Conservation (phyloP, 164 flowering plant species). For the Stephania yunnanensis region DNA sequence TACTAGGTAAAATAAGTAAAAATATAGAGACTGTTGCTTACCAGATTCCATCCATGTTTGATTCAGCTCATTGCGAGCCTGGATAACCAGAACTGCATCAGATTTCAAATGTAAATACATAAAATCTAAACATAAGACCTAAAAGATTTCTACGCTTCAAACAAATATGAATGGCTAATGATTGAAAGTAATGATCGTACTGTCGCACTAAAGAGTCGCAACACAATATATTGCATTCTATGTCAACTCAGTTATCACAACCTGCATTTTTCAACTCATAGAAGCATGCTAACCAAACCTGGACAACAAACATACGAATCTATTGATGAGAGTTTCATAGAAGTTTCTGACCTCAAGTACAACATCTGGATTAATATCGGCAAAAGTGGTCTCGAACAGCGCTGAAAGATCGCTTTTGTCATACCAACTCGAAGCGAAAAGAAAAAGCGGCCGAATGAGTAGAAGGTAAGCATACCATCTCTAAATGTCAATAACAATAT, state of each 20-base stretch:
- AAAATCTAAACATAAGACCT: conserved; percentile 4
- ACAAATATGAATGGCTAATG: too few species aligned
- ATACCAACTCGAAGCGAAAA: conserved; percentile 56
- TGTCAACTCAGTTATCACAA: too few species aligned
- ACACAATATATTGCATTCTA: too few species aligned
- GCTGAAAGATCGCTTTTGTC: conserved; percentile 98
- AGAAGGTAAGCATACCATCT: background rate
- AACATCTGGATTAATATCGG: conserved; percentile 96
- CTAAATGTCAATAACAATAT: background rate
- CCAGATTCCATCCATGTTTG: too few species aligned
- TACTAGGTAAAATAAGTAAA: background rate
- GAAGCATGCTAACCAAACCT: too few species aligned
- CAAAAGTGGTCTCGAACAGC: conserved; percentile 92
- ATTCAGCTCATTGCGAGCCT: conserved; percentile 99
- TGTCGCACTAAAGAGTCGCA: too few species aligned
- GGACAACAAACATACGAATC: too few species aligned
- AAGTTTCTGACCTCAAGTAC: conserved; percentile 63
- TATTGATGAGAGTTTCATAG: too few species aligned
- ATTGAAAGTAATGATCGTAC: too few species aligned
- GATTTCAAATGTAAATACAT: conserved; percentile 10
- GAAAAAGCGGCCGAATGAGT: conserved; percentile 4
- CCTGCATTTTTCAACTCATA: too few species aligned
- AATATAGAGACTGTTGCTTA: conserved; percentile 22
- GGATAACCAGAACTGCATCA: conserved; percentile 33
- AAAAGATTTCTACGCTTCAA: background rate